These are phyloP conservation scores for Entonaema liquescens DNA, from an alignment of 495 filamentous ascomycete genomes.

Conservation along the genomic window DNA sequence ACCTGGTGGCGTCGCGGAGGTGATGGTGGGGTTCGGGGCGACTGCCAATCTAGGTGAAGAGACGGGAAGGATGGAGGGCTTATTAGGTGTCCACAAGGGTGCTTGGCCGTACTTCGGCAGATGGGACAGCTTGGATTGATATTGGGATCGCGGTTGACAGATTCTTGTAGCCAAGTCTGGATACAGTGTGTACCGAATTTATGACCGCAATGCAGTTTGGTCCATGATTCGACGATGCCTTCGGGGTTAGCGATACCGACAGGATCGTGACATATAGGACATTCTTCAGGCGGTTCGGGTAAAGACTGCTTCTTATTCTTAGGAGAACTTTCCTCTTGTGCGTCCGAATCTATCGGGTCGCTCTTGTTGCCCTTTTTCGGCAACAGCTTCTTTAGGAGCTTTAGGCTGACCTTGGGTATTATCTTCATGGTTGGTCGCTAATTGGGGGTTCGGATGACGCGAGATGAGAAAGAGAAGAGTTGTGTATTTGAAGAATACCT, in stretches of 20 bases:
- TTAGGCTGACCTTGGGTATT: slow-evolving; percentile 36
- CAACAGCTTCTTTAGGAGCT: slow-evolving; percentile 43
- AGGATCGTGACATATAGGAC: slow-evolving; percentile 57
- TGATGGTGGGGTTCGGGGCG: slow-evolving; percentile 34
- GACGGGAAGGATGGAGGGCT: slow-evolving; percentile 23
- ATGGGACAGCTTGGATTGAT: slow-evolving; percentile 50
- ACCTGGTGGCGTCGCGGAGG: slow-evolving; percentile 34
- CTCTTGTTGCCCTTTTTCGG: slow-evolving; percentile 2
- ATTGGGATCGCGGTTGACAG: slow-evolving; percentile 46
- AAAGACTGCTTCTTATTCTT: slow-evolving; percentile 22
- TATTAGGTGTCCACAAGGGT: slow-evolving; percentile 53
- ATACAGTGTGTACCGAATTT: slow-evolving; percentile 57
- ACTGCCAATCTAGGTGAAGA: slow-evolving; percentile 29
- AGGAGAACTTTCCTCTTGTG: slow-evolving; percentile 7
- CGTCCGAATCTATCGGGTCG: neutral
- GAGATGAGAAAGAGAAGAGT: neutral
- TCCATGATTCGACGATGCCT: slow-evolving; percentile 53
- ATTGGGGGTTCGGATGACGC: neutral
- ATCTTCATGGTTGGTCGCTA: slow-evolving; percentile 24
- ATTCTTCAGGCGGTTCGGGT: slow-evolving; percentile 42
- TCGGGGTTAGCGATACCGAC: slow-evolving; percentile 49
- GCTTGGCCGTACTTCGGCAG: slow-evolving; percentile 50
- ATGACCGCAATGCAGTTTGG: slow-evolving; percentile 55
- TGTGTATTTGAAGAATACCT: slow-evolving; percentile 1
- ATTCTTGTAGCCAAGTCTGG: slow-evolving; percentile 52